A percentile compares a stretch with the other conserved stretches of the same genome.
Conservation (phyloP, 495 filamentous ascomycete species). For the Lichina pygmaea region DNA sequence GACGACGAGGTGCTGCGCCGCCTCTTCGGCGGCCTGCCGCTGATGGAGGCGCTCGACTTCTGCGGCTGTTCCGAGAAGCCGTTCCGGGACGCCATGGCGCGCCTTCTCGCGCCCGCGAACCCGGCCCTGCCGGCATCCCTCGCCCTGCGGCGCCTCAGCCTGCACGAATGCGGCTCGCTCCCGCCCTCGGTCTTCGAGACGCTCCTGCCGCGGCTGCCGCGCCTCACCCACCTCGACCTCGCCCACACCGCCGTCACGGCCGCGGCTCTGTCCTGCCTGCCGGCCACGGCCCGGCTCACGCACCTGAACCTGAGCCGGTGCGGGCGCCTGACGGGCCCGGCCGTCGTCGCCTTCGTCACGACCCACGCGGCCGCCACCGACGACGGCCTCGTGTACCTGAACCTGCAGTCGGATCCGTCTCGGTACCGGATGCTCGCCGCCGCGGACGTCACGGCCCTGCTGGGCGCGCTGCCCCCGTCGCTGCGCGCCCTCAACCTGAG, state of each 20-base stretch:
- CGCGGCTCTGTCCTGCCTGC: constrained; percentile 42
- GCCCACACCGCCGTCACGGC: constrained; percentile 58
- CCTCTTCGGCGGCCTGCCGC: constrained; percentile 38
- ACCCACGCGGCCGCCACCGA: constrained; percentile 42
- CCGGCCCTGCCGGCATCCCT: constrained; percentile 18
- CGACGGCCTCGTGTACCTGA: constrained; percentile 40
- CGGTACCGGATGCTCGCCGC: constrained; percentile 45
- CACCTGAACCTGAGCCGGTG: constrained; percentile 64
- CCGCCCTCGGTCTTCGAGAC: constrained; percentile 38
- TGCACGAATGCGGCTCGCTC: constrained; percentile 64
- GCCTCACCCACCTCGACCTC: constrained; percentile 58
- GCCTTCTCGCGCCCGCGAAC: constrained; percentile 15
- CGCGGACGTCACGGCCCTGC: constrained; percentile 33
- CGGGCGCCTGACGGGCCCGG: constrained; percentile 35
- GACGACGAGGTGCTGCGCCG: constrained; percentile 39
- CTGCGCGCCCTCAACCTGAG: constrained; percentile 55
- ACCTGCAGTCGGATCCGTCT: constrained; percentile 45
- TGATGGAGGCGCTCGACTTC: constrained; percentile 47
- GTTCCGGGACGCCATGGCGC: constrained; percentile 35
- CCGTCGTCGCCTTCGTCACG: constrained; percentile 42
- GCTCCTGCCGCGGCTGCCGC: constrained; percentile 38
- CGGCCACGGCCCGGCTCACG: constrained; percentile 41
- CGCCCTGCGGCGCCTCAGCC: constrained; percentile 37
- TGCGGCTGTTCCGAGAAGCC: constrained; percentile 46
- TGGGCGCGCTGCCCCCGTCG: constrained; percentile 38